A percentile compares a stretch with the other conserved stretches of the same genome.
phyloP scores from a whole-genome alignment of 306 rosid genomes.

The Trichosanthes truncata region DNA sequence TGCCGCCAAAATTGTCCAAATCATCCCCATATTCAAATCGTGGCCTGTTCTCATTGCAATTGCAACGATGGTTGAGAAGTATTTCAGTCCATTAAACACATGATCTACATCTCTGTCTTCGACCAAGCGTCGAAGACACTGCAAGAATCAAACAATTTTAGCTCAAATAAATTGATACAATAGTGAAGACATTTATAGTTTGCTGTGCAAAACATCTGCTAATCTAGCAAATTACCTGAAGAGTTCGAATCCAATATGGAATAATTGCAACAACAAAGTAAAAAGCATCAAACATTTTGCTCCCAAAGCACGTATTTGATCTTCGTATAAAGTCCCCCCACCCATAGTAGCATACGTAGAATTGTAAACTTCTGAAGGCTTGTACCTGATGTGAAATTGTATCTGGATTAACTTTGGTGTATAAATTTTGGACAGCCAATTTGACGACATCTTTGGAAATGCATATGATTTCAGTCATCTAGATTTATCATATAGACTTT shows the following conservation, averaged over 20 bases:
- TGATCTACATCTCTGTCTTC: conserved; percentile 41
- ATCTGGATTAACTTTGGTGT: not conserved
- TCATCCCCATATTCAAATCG: conserved; percentile 15
- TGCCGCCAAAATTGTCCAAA: conserved; percentile 25
- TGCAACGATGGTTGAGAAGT: conserved; percentile 34
- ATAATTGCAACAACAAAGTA: conserved; percentile 51
- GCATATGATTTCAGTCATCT: not conserved
- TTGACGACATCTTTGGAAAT: not conserved
- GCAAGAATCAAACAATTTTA: not conserved
- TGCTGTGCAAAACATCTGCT: not conserved
- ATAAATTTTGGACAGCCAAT: not conserved
- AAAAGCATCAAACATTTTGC: conserved; percentile 29
- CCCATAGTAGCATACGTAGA: conserved; percentile 58
- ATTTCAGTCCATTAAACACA: conserved; percentile 31
- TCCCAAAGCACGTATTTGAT: conserved; percentile 43
- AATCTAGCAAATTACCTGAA: conserved; percentile 41
- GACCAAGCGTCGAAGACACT: conserved; percentile 38
- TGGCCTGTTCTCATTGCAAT: conserved; percentile 36
- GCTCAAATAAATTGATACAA: not conserved
- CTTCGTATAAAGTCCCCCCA: conserved; percentile 56
- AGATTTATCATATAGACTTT: not conserved
- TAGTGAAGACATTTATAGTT: not conserved
- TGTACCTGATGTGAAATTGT: conserved; percentile 42
- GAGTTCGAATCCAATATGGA: conserved; percentile 61
- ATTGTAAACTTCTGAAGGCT: conserved; percentile 61